phyloP scores from a whole-genome alignment of 106 monocot genomes.

The Iris macrosiphon region DNA sequence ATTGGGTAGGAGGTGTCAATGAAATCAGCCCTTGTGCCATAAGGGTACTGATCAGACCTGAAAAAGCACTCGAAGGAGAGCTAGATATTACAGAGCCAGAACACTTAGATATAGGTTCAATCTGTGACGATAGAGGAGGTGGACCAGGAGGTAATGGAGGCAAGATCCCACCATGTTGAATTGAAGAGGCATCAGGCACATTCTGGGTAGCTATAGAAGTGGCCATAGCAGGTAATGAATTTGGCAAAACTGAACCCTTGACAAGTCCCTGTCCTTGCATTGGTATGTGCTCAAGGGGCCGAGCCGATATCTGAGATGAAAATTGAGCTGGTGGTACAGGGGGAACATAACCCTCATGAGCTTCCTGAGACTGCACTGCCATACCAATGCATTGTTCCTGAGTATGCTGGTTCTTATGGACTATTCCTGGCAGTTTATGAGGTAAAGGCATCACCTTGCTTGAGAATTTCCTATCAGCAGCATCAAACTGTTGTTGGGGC shows the following conservation, averaged over 20 bases:
- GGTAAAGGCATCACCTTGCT: conserved; percentile 7
- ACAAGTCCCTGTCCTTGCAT: conserved; percentile 18
- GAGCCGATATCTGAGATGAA: conserved; percentile 24
- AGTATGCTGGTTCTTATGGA: conserved; percentile 23
- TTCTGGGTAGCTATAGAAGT: conserved; percentile 14
- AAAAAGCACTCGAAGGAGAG: conserved; percentile 35
- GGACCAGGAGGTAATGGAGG: conserved; percentile 72
- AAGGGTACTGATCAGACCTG: conserved; percentile 73
- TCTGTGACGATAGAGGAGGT: conserved; percentile 37
- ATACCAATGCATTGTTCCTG: conserved; percentile 6
- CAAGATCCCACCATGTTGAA: conserved; percentile 19
- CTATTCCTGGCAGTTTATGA: conserved; percentile 24
- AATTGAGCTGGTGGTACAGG: conserved; percentile 6
- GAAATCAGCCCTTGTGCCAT: conserved; percentile 84
- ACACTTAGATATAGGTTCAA: conserved; percentile 22
- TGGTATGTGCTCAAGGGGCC: conserved; percentile 17
- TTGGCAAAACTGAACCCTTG: conserved; percentile 19
- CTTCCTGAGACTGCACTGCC: conserved; percentile 19
- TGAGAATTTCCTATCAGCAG: conserved; percentile 17
- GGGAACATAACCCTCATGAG: conserved; percentile 24
- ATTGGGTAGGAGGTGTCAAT: conserved; percentile 30
- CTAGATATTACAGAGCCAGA: conserved; percentile 26
- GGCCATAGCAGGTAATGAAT: conserved; percentile 18
- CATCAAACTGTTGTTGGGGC: conserved; percentile 24
- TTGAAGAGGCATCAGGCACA: conserved; percentile 13